These are phyloP conservation scores for Durio zibethinus DNA, from an alignment of 345 rosid species.

Conservation along the genomic window DNA sequence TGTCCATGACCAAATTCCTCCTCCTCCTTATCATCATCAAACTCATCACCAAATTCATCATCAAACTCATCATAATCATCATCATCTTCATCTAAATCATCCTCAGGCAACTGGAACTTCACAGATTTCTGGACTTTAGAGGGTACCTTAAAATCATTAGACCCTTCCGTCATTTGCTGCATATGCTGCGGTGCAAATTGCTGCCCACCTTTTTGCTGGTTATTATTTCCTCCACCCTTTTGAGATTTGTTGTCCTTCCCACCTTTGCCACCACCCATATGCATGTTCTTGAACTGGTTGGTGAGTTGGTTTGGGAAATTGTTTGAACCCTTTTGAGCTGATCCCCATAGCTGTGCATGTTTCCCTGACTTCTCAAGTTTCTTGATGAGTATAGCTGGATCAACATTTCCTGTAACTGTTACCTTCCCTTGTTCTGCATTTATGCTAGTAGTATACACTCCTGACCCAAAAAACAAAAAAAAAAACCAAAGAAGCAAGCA, in stretches of 20 bases:
- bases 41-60: constrained; percentile 35
- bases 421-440: constrained; percentile 87
- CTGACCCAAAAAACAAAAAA: constrained; percentile 32
- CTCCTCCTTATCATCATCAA: constrained; percentile 32
- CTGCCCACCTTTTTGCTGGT: constrained; percentile 35
- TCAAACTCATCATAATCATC: constrained; percentile 38
- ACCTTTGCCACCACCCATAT: constrained; percentile 32
- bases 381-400: constrained; percentile 61
- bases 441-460: constrained; percentile 59
- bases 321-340: constrained; percentile 47
- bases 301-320: constrained; percentile 33
- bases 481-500: background rate
- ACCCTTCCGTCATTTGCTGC: constrained; percentile 57
- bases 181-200: constrained; percentile 41
- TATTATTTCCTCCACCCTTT: constrained; percentile 32
- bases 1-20: constrained; percentile 48
- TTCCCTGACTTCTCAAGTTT: constrained; percentile 87
- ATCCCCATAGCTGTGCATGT: constrained; percentile 77
- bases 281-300: constrained; percentile 56
- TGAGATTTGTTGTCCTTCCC: constrained; percentile 51
- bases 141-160: constrained; percentile 34
- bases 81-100: constrained; percentile 46
- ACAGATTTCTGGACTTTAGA: constrained; percentile 61
- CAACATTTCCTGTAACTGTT: constrained; percentile 79
- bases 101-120: constrained; percentile 54